Evolutionary conservation across 495 filamentous ascomycete species (phyloP), one percentile per base, ranked within the genome.

Genomic region (Cenococcum geophilum): DNA sequence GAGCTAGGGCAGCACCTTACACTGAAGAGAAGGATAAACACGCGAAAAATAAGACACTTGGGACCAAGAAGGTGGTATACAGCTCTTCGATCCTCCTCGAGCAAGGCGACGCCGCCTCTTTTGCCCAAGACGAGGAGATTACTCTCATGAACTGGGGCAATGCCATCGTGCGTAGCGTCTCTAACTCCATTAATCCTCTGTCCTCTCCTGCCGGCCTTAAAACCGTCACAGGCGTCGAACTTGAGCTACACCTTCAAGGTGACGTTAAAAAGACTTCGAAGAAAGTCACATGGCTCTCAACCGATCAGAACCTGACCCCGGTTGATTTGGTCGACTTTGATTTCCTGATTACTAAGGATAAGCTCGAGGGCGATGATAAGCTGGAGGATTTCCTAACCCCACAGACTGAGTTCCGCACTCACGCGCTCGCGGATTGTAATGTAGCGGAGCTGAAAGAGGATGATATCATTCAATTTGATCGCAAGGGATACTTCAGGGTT

Each of bases 121-220:
- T 96, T 77, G 85, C 82, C 65, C 81, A 87, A 60, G 85, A 88
- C 65, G 92, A 97, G 76, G 92, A 96, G 72, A 89, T 97, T 66
- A 97, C 92, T 0, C 79, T 96, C 25, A 97, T 96, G 92, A 86
- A 84, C 70, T 96, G 92, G 92, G 92, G 92, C 65, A 96, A 97
- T 63, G 92, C 89, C 32, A 83, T 93, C 60, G 86, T 96, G 12
- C 85, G 86, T 47, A 85, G 85, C 67, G 89, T 89, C 68, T 76
- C 78, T 40, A 79, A 85, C 54, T 80, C 85, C 20, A 74, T 80
- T 23, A 78, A 77, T 59, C 75, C 75, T 6, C 68, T 78, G 14
- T 57, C 61, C 4, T 66, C 56, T 35, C 66, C 70, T 45, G 47
- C 59, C 3, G 69, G 67, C 40, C 60, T 61, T 14, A 73, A 73